Conservation (phyloP, 164 flowering plant genomes). For the Houttuynia cordata region DNA sequence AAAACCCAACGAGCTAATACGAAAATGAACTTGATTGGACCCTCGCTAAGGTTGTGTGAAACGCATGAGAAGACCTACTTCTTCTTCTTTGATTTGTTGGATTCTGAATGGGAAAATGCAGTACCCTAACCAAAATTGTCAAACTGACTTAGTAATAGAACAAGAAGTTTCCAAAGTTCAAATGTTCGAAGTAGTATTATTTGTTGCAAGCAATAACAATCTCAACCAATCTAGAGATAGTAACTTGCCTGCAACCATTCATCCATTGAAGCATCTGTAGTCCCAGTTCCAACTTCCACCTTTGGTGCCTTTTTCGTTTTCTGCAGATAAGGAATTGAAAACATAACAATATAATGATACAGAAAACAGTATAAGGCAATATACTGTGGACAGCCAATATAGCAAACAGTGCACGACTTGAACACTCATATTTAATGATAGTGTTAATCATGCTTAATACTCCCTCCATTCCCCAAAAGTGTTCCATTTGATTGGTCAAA, state of each 20-base stretch:
- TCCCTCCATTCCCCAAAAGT: no score
- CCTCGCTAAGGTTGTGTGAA: not conserved
- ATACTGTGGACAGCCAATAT: not conserved
- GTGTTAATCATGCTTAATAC: no score
- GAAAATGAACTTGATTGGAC: not conserved
- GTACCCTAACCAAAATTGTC: slow-evolving; percentile 52
- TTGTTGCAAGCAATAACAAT: no score
- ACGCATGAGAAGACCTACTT: slow-evolving; percentile 21
- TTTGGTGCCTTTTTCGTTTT: slow-evolving; percentile 82
- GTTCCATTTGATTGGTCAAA: no score
- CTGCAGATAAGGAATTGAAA: slow-evolving; percentile 18
- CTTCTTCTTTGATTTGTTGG: slow-evolving; percentile 76
- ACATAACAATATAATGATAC: not conserved
- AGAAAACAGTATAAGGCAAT: not conserved
- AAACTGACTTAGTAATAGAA: not conserved
- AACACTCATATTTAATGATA: not conserved
- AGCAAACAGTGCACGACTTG: not conserved
- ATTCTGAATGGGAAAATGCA: slow-evolving; percentile 47
- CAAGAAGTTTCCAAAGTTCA: not conserved
- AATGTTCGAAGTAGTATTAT: not conserved
- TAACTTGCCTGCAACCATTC: slow-evolving; percentile 83
- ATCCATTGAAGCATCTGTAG: slow-evolving; percentile 68
- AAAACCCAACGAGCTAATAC: not conserved
- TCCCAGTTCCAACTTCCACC: slow-evolving; percentile 86
- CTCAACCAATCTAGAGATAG: not conserved